Base-by-base conservation (phyloP, 2,329 filamentous ascomycete species). In the Fusarium guadeloupense region DNA sequence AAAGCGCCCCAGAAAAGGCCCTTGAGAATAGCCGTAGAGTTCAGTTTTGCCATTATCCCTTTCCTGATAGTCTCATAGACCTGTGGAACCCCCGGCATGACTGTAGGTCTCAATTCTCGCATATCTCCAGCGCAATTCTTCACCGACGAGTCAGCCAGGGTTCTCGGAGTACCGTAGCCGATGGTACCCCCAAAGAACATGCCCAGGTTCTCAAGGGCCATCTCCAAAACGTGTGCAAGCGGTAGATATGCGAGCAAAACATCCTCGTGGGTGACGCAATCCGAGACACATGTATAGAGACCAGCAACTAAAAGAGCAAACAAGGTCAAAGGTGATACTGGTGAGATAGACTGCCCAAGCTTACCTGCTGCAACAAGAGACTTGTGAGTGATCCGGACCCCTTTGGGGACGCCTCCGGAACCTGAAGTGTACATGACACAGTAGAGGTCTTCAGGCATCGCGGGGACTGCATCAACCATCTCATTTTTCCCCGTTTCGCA, bases 1-100 rank as follows among this genome's bases (percentile, higher is more conserved):
- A 85, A 80, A 3, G 86, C 85, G n/a, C 80, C 80, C 86, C 85
- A 89, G 82, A 99, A 99, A 55, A 78, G 66, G 89, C 87, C 75
- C 82, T 88, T 46, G 89, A 83, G 25, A 98, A 47, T 9, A 82
- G 74, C 68, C 87, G 87, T 59, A 89, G 84, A 70, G 70, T 90
- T 89, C 46, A 98, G 88, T 74, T 92, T 91, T 68, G 80, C 77
- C 66, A 93, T 80, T 69, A 99, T 90, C 44, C 95, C 94, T 81
- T 98, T 99, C 81, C 92, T 94, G 69, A 99, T 89, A 1, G 91
- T 93, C 78, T 99, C 95, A 92, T 93, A 99, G 23, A 98, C 90
- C 51, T 96, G 93, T 0, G 95, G 95, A 2, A 99, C 95, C 73
- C 95, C 95, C 20, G 97, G 89, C 73, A 99, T 84, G 72, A 97